Evolutionary conservation across 352 stramenopile species (phyloP).

Genomic region (Stephanocyclus meneghinianus): DNA sequence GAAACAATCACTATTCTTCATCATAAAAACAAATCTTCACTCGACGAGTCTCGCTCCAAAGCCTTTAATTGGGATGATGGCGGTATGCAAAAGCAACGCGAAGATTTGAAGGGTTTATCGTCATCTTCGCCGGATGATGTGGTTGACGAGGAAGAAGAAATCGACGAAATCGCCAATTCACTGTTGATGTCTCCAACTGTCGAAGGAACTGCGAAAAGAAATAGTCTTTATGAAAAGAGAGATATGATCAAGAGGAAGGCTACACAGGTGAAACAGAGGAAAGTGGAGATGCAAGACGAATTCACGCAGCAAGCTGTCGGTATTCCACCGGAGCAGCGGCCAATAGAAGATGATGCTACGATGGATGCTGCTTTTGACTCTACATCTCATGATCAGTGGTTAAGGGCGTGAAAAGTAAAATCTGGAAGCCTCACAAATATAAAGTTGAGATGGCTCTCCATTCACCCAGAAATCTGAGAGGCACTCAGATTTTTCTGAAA

Average conservation of each 20-base stretch:
- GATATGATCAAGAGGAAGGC: neutral
- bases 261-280: neutral
- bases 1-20: neutral
- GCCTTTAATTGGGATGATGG: neutral
- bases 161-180: slow-evolving; percentile 30
- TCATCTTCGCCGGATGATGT: neutral
- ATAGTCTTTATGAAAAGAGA: neutral
- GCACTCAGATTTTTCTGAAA: no score
- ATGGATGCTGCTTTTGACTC: no score
- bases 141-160: slow-evolving; percentile 4
- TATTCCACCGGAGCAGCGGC: no score
- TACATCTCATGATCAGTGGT: no score
- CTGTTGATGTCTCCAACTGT: slow-evolving; percentile 10
- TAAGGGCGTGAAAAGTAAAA: no score
- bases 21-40: neutral
- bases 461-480: no score
- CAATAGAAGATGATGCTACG: no score
- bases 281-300: neutral
- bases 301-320: no score
- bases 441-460: no score
- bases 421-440: no score
- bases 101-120: neutral
- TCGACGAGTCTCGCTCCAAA: neutral
- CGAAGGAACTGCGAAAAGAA: neutral
- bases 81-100: neutral